Percentiles rank a stretch among this genome's conserved stretches.
Evolutionary conservation across 2,329 filamentous ascomycete genomes (phyloP).

Genomic region (Cercospora nicotianae): DNA sequence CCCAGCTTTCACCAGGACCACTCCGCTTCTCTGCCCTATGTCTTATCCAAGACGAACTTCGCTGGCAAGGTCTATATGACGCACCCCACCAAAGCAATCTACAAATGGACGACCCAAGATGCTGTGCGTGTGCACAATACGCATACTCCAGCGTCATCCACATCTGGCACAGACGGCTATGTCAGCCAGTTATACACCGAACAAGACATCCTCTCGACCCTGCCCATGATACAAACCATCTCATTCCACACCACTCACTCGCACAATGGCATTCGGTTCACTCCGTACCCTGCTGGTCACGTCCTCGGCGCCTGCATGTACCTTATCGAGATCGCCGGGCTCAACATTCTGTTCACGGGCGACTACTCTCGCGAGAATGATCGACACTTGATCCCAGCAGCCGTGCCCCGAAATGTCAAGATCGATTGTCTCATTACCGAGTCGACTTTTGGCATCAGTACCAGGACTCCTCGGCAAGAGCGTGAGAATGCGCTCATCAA

Average conservation of each 20-base stretch:
- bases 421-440: slow-evolving; percentile 97
- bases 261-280: slow-evolving; percentile 93
- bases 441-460: slow-evolving; percentile 94
- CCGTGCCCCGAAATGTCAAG: slow-evolving; percentile 84
- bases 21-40: slow-evolving; percentile 96
- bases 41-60: slow-evolving; percentile 97
- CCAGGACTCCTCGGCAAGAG: slow-evolving; percentile 85
- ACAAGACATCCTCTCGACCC: slow-evolving; percentile 89
- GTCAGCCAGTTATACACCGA: slow-evolving; percentile 81
- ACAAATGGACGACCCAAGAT: slow-evolving; percentile 99
- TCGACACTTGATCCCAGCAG: slow-evolving; percentile 88
- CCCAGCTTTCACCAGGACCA: slow-evolving; percentile 95
- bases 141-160: slow-evolving; percentile 30
- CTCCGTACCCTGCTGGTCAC: slow-evolving; percentile 93
- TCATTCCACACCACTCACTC: slow-evolving; percentile 98
- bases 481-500: slow-evolving; percentile 94
- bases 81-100: slow-evolving; percentile 97
- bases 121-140: slow-evolving; percentile 77
- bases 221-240: slow-evolving; percentile 92
- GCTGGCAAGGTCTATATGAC: slow-evolving; percentile 98
- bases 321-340: slow-evolving; percentile 90
- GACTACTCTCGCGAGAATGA: slow-evolving; percentile 97
- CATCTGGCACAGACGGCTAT: slow-evolving; percentile 43
- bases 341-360: slow-evolving; percentile 96
- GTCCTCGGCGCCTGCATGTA: slow-evolving; percentile 99